These are phyloP conservation scores for Wickerhamiella dianesei DNA, from an alignment of 805 yeast species.

Conservation along the genomic window DNA sequence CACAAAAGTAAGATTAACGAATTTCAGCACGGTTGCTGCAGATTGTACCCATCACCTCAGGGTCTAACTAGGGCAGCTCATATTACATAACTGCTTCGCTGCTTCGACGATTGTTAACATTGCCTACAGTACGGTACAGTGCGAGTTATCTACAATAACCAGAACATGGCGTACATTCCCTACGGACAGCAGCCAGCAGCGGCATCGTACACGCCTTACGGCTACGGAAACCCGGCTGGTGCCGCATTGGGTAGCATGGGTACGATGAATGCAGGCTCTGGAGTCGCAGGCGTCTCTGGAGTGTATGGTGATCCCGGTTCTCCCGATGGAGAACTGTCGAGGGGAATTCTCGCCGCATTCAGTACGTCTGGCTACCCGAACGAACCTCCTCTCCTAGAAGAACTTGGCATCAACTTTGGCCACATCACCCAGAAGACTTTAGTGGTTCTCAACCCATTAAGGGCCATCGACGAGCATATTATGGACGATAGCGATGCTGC, in stretches of 20 bases:
- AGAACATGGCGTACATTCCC: slow-evolving; percentile 1
- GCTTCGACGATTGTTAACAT: not conserved
- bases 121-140: not conserved
- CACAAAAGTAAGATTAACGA: too few species aligned
- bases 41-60: too few species aligned
- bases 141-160: not conserved
- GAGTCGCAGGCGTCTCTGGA: slow-evolving; percentile 2
- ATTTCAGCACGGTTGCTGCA: too few species aligned
- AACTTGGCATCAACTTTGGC: slow-evolving; percentile 79
- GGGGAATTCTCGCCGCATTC: slow-evolving; percentile 81
- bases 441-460: slow-evolving; percentile 69
- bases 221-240: not conserved
- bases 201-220: not conserved
- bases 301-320: slow-evolving; percentile 4
- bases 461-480: slow-evolving; percentile 50
- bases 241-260: slow-evolving; percentile 7
- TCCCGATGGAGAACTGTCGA: slow-evolving; percentile 31
- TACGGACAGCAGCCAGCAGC: not conserved
- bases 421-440: slow-evolving; percentile 73
- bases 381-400: slow-evolving; percentile 88
- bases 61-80: too few species aligned
- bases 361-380: slow-evolving; percentile 87
- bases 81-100: too few species aligned
- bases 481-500: slow-evolving; percentile 87
- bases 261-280: slow-evolving; percentile 8